Base-by-base conservation (phyloP, 2,329 filamentous ascomycete genomes). In the Cladophialophora bantiana region DNA sequence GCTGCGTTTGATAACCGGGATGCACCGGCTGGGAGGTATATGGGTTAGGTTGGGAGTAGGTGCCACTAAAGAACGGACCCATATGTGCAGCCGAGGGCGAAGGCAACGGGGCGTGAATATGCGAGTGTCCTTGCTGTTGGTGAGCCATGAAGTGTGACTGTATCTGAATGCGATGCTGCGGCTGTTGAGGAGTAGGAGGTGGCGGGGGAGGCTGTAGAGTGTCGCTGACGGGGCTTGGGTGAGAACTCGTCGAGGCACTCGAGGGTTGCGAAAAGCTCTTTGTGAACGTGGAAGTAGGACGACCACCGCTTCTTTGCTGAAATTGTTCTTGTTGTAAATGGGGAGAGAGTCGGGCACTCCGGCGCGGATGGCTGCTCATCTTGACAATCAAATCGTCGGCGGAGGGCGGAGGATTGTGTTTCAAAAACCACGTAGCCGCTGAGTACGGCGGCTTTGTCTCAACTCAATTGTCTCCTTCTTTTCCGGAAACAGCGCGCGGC, bases 161-260 rank as follows among this genome's bases (percentile, higher is more conserved):
- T 61, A 63, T 57, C 7, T 72, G 68, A 45, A 68, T 66, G 31
- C 57, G 59, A 62, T 62, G 56, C 56, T 71, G 64, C 4, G 65
- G 60, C 35, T 71, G 69, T 32, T 67, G 65, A 13, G 68, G 52
- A 26, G 69, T 69, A 9, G 60, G 42, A 18, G 68, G 69, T 20
- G 67, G 67, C 7, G 65, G 60, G 12, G 70, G 63, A 52, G 70
- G 65, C 42, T 69, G 65, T 31, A 71, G 57, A 36, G 26, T 62
- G 56, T 72, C 68, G 60, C 63, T 71, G 60, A 69, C 62, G 3
- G 72, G 72, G 55, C 71, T 73, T 7, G 72, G 71, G 63, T 71
- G 70, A 10, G 71, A 71, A 61, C 68, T 72, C n/a, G 71, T 68
- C n/a, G 71, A 70, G 9, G 66, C 61, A 62, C 71, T 73, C 36